Base-by-base conservation (phyloP, 2,329 filamentous ascomycete species). In the Ceratocystis variospora region DNA sequence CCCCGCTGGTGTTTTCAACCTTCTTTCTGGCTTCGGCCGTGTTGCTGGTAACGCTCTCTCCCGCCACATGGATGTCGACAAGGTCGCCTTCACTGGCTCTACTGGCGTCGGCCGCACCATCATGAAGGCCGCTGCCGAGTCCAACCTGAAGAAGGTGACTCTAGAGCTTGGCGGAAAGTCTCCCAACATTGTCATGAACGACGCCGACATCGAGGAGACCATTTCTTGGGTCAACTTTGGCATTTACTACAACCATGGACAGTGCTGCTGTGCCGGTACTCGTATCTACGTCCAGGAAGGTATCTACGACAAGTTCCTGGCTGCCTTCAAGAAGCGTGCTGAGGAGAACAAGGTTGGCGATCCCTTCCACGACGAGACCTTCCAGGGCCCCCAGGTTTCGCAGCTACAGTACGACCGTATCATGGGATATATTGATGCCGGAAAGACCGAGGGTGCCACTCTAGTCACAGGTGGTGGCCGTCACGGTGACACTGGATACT, bases 1-100 rank as follows among this genome's bases (percentile, higher is more conserved):
- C 71, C 88, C 88, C 1, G 82, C 87, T 0, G 88, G 88, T 41
- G 87, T 90, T 7, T 77, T 91, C 71, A 91, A 90, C 73, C 80
- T 91, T 66, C 71, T 91, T 31, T 88, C 87, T 62, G 89, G 88
- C 1, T 81, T 86, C 69, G 88, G 88, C 2, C 77, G 79, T 17
- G 83, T 83, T 53, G 83, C 87, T 0, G 88, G 89, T 17, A 80
- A 83, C 3, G 83, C 85, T 0, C 78, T 93, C 5, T 83, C 86
- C 0, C 77, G 80, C 44, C 89, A 93, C 74, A 79, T 84, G 68
- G 81, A 83, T 61, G 82, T 93, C 37, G 83, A 88, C 70, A 89
- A 87, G 72, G 78, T 93, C 62, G 85, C 86, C 0, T 94, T 94
- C 70, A 93, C 89, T 0, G 89, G 89, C 33, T 88, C 84, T 7